Conservation (phyloP, 1,139 yeast species). For the Kurtzmaniella quercitrusa region DNA sequence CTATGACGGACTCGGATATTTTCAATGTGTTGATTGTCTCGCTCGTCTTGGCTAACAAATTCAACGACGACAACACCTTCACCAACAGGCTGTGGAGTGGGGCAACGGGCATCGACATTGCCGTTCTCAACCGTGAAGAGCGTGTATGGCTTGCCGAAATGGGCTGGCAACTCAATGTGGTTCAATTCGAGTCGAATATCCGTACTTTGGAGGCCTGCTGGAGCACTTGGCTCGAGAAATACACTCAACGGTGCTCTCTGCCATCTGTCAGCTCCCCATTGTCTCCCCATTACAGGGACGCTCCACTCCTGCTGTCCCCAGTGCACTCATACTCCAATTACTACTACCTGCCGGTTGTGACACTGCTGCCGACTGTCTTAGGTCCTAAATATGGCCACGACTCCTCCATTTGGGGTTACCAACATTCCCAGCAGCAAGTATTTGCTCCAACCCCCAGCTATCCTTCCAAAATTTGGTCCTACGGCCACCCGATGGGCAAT, state of each 20-base stretch:
- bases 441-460: conserved; percentile 10
- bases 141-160: conserved; percentile 62
- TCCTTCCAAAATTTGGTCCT: conserved; percentile 12
- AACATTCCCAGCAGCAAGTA: conserved; percentile 11
- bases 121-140: conserved; percentile 62
- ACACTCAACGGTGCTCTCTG: conserved; percentile 11
- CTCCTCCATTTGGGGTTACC: conserved; percentile 10
- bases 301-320: conserved; percentile 6
- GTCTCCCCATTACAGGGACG: conserved; percentile 2
- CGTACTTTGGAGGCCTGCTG: conserved; percentile 44
- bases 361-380: conserved; percentile 5
- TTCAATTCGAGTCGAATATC: conserved; percentile 37
- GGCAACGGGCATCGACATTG: conserved; percentile 76
- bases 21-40: conserved; percentile 66
- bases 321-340: conserved; percentile 1
- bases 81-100: conserved; percentile 94
- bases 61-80: conserved; percentile 94
- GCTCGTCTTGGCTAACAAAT: conserved; percentile 83
- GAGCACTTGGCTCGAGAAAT: conserved; percentile 43
- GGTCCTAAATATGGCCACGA: conserved; percentile 13
- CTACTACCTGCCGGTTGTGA: conserved; percentile 6
- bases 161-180: conserved; percentile 47
- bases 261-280: conserved; percentile 7
- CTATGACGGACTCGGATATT: conserved; percentile 39
- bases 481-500: conserved; percentile 3